Base-by-base conservation (phyloP, 768 basidiomycete species). In the Baorangia bicolor region DNA sequence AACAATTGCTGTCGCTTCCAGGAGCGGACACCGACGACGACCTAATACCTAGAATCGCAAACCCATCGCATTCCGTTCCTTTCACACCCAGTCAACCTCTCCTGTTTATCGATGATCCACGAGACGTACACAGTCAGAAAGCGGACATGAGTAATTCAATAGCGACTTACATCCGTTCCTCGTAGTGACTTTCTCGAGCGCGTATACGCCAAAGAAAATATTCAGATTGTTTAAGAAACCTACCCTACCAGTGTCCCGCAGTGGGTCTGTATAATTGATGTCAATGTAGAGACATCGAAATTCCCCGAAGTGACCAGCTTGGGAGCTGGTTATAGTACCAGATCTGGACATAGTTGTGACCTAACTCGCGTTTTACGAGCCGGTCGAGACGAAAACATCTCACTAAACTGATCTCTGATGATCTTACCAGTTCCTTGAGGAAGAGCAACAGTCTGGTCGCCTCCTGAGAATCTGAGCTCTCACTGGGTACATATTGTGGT, bases 1-100 rank as follows among this genome's bases (percentile, higher is more conserved):
- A 61, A 49, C 59, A 60, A 5, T 56, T 78, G 14, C 49, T 77
- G 25, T 74, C 75, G 2, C 70, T 78, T 12, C 78, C 77, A 1
- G 77, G 77, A 6, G 78, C 69, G 23, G 77, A 77, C n/a, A 71
- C 68, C 7, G 78, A 78, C 53, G 71, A 79, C 27, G 66, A 70
- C 30, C 70, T 80, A 14, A 65, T 79, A 51, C 78, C 77, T 8
- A 40, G 20, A 13, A 46, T 50, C 33, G 13, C 49, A n/a, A 5
- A 33, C 5, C 41, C 55, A 34, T 37, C 56, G 0, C 52, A 49
- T 47, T 31, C 55, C 33, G 21, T 64, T 37, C 64, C 62, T 20
- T 56, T 47, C 14, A 27, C 62, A 46, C 60, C 62, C 47, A 46
- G 49, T 50, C 62, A 66, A 53, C 60, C 70, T 1, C 72, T 80